Evolutionary conservation across 2,329 filamentous ascomycete species (phyloP).

Genomic region (Colletotrichum camelliae): DNA sequence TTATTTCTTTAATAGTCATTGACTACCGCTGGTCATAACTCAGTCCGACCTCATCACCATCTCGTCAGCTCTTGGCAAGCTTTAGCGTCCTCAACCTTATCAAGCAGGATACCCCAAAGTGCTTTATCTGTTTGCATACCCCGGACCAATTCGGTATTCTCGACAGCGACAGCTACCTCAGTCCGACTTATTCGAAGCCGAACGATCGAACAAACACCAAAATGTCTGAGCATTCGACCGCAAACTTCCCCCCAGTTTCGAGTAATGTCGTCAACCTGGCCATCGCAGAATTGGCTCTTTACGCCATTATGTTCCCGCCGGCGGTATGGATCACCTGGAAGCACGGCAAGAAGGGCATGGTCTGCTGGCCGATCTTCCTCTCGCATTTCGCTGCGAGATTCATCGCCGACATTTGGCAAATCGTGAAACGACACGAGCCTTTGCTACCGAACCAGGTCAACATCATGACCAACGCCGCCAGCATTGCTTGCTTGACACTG

Average conservation of each 20-base stretch:
- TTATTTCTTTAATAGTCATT: not conserved
- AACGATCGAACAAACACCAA: not conserved
- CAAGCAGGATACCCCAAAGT: not conserved
- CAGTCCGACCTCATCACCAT: not conserved
- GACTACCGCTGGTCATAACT: not conserved
- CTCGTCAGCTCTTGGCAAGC: not conserved
- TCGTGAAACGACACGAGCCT: conserved; percentile 25
- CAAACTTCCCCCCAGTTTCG: conserved; percentile 5
- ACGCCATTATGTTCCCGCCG: conserved; percentile 23
- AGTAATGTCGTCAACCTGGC: conserved; percentile 16
- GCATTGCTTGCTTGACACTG: conserved; percentile 30
- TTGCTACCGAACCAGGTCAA: conserved; percentile 25
- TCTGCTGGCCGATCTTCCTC: conserved; percentile 33
- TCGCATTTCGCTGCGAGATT: conserved; percentile 28
- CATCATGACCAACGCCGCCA: conserved; percentile 31
- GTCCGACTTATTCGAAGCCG: not conserved
- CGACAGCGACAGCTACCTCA: not conserved
- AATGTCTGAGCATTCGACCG: not conserved
- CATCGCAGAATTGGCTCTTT: conserved; percentile 27
- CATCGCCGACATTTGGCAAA: conserved; percentile 28
- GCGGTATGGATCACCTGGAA: conserved; percentile 29
- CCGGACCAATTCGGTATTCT: not conserved
- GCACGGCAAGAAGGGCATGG: conserved; percentile 33
- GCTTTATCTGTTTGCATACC: not conserved
- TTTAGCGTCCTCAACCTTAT: not conserved